These are phyloP conservation scores for Graphilbum ipis-grandicollis DNA, from an alignment of 2,329 filamentous ascomycete species.

Conservation along the genomic window DNA sequence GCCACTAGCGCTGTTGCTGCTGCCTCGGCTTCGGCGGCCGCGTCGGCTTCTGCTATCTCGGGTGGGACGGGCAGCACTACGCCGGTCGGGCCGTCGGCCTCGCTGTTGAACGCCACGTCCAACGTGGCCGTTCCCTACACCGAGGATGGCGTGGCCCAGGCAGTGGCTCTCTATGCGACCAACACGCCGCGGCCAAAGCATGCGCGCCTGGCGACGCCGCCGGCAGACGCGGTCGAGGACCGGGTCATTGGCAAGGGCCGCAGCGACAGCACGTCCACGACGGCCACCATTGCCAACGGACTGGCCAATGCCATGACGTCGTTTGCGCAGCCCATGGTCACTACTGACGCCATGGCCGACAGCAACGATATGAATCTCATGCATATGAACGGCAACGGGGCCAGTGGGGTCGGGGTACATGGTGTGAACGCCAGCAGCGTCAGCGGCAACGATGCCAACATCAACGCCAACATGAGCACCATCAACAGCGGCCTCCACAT, in stretches of 20 bases:
- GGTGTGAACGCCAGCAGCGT: neutral
- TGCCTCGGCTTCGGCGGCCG: slow-evolving; percentile 31
- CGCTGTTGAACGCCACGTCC: slow-evolving; percentile 9
- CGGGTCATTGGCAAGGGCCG: neutral
- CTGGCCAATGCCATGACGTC: neutral
- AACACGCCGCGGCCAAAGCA: slow-evolving; percentile 10
- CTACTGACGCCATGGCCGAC: slow-evolving; percentile 14
- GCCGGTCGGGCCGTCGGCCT: slow-evolving; percentile 8
- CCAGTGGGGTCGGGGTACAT: slow-evolving; percentile 15
- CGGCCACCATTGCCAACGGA: neutral
- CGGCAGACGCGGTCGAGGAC: slow-evolving; percentile 32
- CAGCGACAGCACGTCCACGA: neutral
- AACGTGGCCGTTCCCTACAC: slow-evolving; percentile 10
- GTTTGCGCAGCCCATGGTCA: slow-evolving; percentile 10
- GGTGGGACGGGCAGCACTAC: slow-evolving; percentile 5
- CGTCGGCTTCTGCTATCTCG: neutral
- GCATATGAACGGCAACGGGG: too few relatives aligned
- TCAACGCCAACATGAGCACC: neutral
- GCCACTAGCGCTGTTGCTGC: too few relatives aligned
- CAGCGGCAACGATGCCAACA: neutral
- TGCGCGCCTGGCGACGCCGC: slow-evolving; percentile 30
- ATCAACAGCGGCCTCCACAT: slow-evolving; percentile 11
- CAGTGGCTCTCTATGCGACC: slow-evolving; percentile 6
- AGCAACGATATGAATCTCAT: neutral
- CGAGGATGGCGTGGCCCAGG: slow-evolving; percentile 9